Percentiles rank a stretch among this genome's conserved stretches.
Conservation (phyloP, 1,284 basidiomycete species). For the Cyathus olla region DNA sequence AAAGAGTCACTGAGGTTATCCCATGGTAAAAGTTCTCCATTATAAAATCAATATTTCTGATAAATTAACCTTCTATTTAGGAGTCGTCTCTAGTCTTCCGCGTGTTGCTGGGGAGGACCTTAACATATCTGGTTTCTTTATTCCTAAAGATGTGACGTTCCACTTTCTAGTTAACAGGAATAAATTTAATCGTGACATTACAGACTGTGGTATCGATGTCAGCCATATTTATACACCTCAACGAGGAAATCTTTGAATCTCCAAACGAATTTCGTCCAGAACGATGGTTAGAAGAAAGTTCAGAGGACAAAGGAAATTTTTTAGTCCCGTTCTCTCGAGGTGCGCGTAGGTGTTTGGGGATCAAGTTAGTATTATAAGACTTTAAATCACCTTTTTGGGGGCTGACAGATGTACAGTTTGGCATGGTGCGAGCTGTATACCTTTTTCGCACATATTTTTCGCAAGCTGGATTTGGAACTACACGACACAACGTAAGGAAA, state of each 20-base stretch:
- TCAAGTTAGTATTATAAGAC: not conserved
- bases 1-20: constrained; percentile 44
- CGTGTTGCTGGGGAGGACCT: constrained; percentile 35
- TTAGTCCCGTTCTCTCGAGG: not conserved
- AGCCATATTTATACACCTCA: not conserved
- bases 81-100: constrained; percentile 41
- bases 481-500: no score
- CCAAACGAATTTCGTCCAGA: not conserved
- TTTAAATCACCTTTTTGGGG: not conserved
- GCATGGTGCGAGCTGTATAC: no score
- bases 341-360: not conserved
- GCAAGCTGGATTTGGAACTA: no score
- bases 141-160: constrained; percentile 43
- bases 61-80: no score
- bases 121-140: constrained; percentile 28
- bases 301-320: not conserved
- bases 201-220: not conserved
- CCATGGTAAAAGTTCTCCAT: constrained; percentile 29
- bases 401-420: not conserved
- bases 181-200: constrained; percentile 9
- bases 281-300: not conserved
- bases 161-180: no score
- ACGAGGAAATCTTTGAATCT: not conserved
- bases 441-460: no score
- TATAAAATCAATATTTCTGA: no score